Base-by-base conservation (phyloP, 2,329 filamentous ascomycete genomes). In the Karstenula rhodostoma region DNA sequence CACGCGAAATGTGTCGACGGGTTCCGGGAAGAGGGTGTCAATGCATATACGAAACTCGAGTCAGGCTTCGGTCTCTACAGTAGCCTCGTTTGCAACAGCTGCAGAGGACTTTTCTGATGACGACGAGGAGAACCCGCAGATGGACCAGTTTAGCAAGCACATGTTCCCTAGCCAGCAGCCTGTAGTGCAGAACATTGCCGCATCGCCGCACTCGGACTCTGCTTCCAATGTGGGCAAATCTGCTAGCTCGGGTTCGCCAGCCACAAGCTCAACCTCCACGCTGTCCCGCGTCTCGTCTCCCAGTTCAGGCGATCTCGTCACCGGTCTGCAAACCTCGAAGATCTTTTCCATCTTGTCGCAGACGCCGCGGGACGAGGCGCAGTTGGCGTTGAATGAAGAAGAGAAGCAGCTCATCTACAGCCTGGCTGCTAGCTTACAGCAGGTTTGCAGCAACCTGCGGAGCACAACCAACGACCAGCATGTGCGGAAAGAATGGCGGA, bases 51-150 rank as follows among this genome's bases (percentile, higher is more conserved):
- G 88, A 54, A 83, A 82, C 22, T 79, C 83, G 40, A 90, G 87
- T 61, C 77, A 78, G n/a, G 84, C 86, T 61, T 89, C 87, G 0
- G 74, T 87, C 10, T 89, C 87, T 12, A 89, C 86, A 1, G 75
- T 85, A 10, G 85, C 84, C 22, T 86, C 86, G 0, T 90, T 90
- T 71, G 87, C 86, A 2, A 90, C 88, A 1, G 88, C 88, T 5
- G 84, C 79, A 3, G 87, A 89, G 74, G 84, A 82, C 12, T 76
- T 73, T 15, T 67, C 64, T 13, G 74, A 77, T 19, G 75, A 76
- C 15, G 73, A 72, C 12, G 72, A 75, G 8, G 67, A 76, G 17
- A 81, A 83, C 27, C 80, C 82, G 60, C 69, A 73, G 61, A 78
- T 74, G 73, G 81, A 74, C 66, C 77, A 76, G 48, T 75, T 77